Evolutionary conservation across 495 filamentous ascomycete genomes (phyloP).

Genomic region (Hypoxylon lenormandii): DNA sequence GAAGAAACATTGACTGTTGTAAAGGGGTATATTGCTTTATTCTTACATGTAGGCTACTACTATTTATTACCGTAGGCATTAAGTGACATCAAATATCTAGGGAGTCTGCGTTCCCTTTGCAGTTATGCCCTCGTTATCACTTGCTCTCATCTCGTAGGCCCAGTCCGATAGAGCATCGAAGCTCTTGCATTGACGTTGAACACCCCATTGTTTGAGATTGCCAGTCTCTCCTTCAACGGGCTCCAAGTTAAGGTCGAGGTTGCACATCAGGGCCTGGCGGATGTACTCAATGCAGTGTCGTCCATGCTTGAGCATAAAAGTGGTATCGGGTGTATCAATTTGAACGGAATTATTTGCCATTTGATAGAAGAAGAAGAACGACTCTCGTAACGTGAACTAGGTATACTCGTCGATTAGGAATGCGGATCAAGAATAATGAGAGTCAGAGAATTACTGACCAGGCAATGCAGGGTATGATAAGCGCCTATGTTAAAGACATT

Average conservation of each 20-base stretch:
- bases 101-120: no score
- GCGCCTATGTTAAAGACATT: background rate
- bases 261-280: constrained; percentile 46
- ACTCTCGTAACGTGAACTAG: background rate
- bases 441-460: background rate
- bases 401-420: background rate
- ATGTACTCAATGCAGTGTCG: constrained; percentile 47
- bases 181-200: background rate
- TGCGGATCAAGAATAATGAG: background rate
- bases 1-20: constrained; percentile 10
- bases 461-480: background rate
- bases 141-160: background rate
- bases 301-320: background rate
- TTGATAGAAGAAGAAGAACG: background rate
- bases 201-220: background rate
- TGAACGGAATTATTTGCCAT: background rate
- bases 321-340: background rate
- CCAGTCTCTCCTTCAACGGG: background rate
- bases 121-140: constrained; percentile 52
- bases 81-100: no score
- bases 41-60: no score
- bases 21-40: no score
- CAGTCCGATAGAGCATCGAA: background rate
- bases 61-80: no score
- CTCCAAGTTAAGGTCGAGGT: background rate